A percentile compares a stretch with the other conserved stretches of the same genome.
phyloP scores from a whole-genome alignment of 2,329 filamentous ascomycete genomes.

The Xylaria sp. region DNA sequence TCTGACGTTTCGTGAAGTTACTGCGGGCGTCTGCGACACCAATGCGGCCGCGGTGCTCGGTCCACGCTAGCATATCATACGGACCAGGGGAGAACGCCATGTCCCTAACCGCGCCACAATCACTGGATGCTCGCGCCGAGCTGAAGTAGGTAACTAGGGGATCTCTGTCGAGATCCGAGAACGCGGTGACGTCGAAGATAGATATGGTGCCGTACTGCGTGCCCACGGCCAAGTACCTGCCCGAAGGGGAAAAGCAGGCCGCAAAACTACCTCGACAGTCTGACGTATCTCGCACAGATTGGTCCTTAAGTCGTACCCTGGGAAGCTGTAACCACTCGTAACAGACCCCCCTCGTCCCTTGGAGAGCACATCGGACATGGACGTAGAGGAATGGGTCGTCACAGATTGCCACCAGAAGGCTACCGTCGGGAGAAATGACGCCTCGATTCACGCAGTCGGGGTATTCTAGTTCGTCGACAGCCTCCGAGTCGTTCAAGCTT shows the following conservation, averaged over 20 bases:
- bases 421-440: constrained; percentile 90
- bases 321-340: constrained; percentile 64
- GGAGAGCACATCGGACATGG: constrained; percentile 66
- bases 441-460: constrained; percentile 92
- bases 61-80: constrained; percentile 92
- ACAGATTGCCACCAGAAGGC: constrained; percentile 81
- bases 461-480: constrained; percentile 76
- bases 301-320: constrained; percentile 67
- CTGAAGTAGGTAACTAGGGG: constrained; percentile 79
- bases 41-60: constrained; percentile 83
- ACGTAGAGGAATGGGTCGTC: constrained; percentile 90
- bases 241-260: constrained; percentile 78
- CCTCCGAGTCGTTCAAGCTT: constrained; percentile 71
- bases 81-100: constrained; percentile 93
- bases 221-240: constrained; percentile 76
- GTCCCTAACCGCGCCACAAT: constrained; percentile 82
- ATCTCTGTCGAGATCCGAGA: constrained; percentile 59
- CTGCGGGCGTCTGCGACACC: constrained; percentile 78
- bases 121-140: constrained; percentile 77
- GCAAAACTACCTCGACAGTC: constrained; percentile 77
- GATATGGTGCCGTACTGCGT: constrained; percentile 85
- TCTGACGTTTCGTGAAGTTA: constrained; percentile 74
- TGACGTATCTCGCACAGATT: constrained; percentile 63
- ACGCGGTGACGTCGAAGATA: constrained; percentile 70
- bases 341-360: constrained; percentile 48